Conservation (phyloP, 805 yeast species). For the Candida dendrica region DNA sequence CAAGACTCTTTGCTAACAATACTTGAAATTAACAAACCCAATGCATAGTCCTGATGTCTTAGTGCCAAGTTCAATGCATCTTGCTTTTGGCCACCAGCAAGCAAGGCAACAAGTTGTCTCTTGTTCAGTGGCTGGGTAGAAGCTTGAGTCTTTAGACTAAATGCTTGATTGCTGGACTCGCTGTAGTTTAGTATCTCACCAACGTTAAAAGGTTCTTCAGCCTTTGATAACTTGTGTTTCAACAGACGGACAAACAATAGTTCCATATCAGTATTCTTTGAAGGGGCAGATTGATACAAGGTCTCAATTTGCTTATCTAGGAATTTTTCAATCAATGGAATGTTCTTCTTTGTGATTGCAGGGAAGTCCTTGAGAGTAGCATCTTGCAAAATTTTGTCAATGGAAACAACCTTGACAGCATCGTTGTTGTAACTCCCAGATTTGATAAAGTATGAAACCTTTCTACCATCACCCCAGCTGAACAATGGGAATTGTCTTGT, state of each 20-base stretch:
- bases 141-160: slow-evolving; percentile 3
- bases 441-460: slow-evolving; percentile 39
- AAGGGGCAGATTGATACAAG: slow-evolving; percentile 2
- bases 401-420: slow-evolving; percentile 29
- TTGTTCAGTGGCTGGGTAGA: slow-evolving; percentile 20
- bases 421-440: slow-evolving; percentile 26
- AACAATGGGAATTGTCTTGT: slow-evolving; percentile 71
- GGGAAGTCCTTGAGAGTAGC: slow-evolving; percentile 27
- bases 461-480: slow-evolving; percentile 49
- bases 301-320: slow-evolving; percentile 14
- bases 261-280: slow-evolving; percentile 60
- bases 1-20: slow-evolving; percentile 57
- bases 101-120: slow-evolving; percentile 47
- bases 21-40: slow-evolving; percentile 67
- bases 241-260: slow-evolving; percentile 47
- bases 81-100: slow-evolving; percentile 56
- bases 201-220: slow-evolving; percentile 10
- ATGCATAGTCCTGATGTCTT: slow-evolving; percentile 62
- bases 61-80: slow-evolving; percentile 61
- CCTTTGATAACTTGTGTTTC: slow-evolving; percentile 15
- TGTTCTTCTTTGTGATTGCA: slow-evolving; percentile 22
- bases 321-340: slow-evolving; percentile 19
- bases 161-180: slow-evolving; percentile 3
- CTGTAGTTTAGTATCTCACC: slow-evolving; percentile 14
- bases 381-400: slow-evolving; percentile 27